Base-by-base conservation (phyloP, 164 flowering plant species). In the Euptelea pleiosperma region DNA sequence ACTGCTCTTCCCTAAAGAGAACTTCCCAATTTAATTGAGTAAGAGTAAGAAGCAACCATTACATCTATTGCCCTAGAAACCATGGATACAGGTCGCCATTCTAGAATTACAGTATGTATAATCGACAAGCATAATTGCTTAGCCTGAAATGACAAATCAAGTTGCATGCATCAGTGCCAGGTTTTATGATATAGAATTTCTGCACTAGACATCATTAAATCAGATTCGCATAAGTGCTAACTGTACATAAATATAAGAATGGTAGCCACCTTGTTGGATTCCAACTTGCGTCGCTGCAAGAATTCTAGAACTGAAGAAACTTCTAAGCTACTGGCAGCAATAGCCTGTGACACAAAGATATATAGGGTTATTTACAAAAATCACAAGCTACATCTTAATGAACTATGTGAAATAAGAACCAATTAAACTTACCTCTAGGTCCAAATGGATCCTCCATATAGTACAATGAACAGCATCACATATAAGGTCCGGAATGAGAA, bases 241-340 rank as follows among this genome's bases (percentile, higher is more conserved):
- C 26, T 31, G 18, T 19, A 9, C 16, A 12, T 19, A 25, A 33
- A 21, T 41, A n/a, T 7, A 28, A 54, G 15, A 34, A 29, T 16
- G 21, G 24, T 45, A 3, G 29, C 18, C 63, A 94, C 99, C 91
- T 84, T 89, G 36, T 44, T 59, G 15, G 90, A 74, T 67, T 91
- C 96, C 66, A 81, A 62, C 74, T 80, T 84, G 45, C 97, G 73
- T 28, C 96, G 73, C 79, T 94, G 96, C 75, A 94, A 62, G 73
- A 94, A 94, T 59, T 94, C 99, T 36, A 94, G 66, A 43, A 91
- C 74, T 10, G 79, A 80, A 51, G 89, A 73, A 37, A 74, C 84
- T 59, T 94, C 99, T 52, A 97, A 94, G 77, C 80, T 85, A 74
- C 99, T 94, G 44, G 99, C 80, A 56, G 96, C 81, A 67, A 94